phyloP scores from a whole-genome alignment of 371 early-diverging fungal species.

The Mucor indicus region DNA sequence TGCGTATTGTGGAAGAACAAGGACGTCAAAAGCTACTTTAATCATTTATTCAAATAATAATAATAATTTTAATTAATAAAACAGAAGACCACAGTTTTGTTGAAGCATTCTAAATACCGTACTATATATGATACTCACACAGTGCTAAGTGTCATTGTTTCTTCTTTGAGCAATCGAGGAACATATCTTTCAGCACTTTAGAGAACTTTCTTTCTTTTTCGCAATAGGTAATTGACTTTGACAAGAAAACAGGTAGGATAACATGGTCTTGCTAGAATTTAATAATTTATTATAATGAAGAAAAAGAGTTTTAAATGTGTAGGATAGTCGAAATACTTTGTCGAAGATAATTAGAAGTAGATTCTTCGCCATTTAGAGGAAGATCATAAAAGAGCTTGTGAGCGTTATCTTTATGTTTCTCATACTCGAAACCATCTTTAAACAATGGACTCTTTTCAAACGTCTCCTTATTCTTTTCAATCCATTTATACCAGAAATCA shows the following conservation, averaged over 20 bases:
- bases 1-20: constrained; percentile 36
- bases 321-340: constrained; percentile 13
- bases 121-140: too few relatives aligned
- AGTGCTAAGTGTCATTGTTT: too few relatives aligned
- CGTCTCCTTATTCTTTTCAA: constrained; percentile 34
- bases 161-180: too few relatives aligned
- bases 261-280: too few relatives aligned
- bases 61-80: background rate
- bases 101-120: too few relatives aligned
- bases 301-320: constrained; percentile 1
- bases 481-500: constrained; percentile 70
- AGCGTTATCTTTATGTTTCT: constrained; percentile 64
- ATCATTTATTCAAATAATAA: background rate
- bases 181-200: too few relatives aligned
- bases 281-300: background rate
- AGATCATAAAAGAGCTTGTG: constrained; percentile 78
- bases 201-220: too few relatives aligned
- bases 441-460: constrained; percentile 25
- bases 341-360: constrained; percentile 64
- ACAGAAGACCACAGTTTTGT: too few relatives aligned
- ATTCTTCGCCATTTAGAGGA: constrained; percentile 60
- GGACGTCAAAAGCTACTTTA: constrained; percentile 10
- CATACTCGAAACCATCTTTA: constrained; percentile 42
- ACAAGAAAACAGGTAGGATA: too few relatives aligned
- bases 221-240: too few relatives aligned